Conservation (phyloP, 257 asterid species). For the Ajuga chamaepitys region DNA sequence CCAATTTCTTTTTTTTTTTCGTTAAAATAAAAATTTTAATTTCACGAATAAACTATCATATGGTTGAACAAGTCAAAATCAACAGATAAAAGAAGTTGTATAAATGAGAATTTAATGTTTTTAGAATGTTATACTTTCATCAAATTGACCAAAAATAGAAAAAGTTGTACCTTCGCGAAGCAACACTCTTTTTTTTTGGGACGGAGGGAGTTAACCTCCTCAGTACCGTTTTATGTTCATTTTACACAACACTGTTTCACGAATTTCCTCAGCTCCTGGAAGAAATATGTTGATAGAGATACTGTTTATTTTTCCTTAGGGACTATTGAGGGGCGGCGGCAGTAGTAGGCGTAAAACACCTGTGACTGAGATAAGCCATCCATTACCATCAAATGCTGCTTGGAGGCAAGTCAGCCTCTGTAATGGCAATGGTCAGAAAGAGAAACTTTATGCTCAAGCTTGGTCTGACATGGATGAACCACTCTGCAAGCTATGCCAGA, state of each 20-base stretch:
- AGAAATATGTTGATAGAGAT: background rate
- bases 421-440: constrained; percentile 44
- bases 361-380: constrained; percentile 54
- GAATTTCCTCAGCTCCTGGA: background rate
- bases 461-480: constrained; percentile 85
- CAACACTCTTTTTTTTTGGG: too few species aligned
- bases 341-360: constrained; percentile 83
- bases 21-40: too few species aligned
- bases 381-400: constrained; percentile 72
- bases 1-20: too few species aligned
- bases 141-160: too few species aligned
- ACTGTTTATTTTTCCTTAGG: constrained; percentile 38
- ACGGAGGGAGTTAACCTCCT: too few species aligned
- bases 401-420: constrained; percentile 58
- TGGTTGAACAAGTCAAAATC: too few species aligned
- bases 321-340: constrained; percentile 73
- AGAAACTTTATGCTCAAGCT: constrained; percentile 68
- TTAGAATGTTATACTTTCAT: too few species aligned
- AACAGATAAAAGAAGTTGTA: too few species aligned
- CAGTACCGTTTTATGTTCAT: background rate
- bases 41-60: too few species aligned
- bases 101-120: too few species aligned
- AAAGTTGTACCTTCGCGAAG: too few species aligned
- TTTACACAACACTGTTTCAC: background rate
- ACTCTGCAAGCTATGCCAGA: constrained; percentile 93